Evolutionary conservation across 163 green algal genomes (phyloP).

Genomic region (Scenedesmus sp.): DNA sequence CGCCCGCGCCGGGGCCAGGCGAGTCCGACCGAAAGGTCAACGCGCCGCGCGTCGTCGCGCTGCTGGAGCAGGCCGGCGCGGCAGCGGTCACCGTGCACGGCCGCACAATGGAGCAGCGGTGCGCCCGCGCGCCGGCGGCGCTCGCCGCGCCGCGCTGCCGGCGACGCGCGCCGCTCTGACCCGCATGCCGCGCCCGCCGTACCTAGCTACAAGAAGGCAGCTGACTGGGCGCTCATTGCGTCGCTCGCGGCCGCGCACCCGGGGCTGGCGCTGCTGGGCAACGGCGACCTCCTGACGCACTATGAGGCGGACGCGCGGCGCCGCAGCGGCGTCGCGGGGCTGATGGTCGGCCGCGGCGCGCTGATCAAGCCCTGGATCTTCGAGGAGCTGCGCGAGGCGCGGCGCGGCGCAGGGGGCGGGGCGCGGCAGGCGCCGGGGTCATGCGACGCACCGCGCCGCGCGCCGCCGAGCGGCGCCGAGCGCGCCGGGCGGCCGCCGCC

Average conservation of each 20-base stretch:
- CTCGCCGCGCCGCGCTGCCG: too few species aligned
- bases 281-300: conserved; percentile 86
- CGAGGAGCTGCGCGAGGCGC: conserved; percentile 59
- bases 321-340: conserved; percentile 12
- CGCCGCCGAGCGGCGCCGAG: too few species aligned
- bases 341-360: conserved; percentile 60
- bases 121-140: not conserved
- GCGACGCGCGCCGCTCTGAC: too few species aligned
- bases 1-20: too few species aligned
- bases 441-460: too few species aligned
- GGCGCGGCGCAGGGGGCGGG: too few species aligned
- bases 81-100: conserved; percentile 84
- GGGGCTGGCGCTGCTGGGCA: conserved; percentile 79
- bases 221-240: conserved; percentile 76
- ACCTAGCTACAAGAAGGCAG: conserved; percentile 75
- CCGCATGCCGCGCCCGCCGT: too few species aligned
- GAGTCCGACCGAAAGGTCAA: conserved; percentile 67
- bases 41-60: conserved; percentile 57
- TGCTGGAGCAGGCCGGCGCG: conserved; percentile 73
- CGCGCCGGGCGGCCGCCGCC: too few species aligned
- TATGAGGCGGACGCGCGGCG: conserved; percentile 65
- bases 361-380: conserved; percentile 88
- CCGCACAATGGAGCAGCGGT: conserved; percentile 80
- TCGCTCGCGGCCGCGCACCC: conserved; percentile 44
- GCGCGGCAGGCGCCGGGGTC: too few species aligned